A percentile compares a stretch with the other conserved stretches of the same genome.
Conservation (phyloP, 2,329 filamentous ascomycete genomes). For the Diaporthe nobilis region DNA sequence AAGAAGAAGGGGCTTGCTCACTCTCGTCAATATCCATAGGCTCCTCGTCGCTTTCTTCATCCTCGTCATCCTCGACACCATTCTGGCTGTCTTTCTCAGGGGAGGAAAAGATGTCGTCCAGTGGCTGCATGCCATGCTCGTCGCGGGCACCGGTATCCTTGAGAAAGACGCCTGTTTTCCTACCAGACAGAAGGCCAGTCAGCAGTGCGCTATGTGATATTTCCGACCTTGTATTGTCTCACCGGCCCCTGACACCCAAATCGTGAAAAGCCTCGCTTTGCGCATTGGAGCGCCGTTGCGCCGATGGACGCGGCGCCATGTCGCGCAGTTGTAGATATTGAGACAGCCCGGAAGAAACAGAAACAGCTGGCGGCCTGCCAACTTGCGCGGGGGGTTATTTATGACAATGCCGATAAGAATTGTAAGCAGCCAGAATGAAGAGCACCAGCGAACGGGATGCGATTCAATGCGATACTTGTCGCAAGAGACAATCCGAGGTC, state of each 20-base stretch:
- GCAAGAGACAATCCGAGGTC: neutral
- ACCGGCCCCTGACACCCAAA: conserved; percentile 66
- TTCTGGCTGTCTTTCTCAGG: conserved; percentile 70
- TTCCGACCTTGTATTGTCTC: conserved; percentile 34
- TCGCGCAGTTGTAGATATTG: conserved; percentile 30
- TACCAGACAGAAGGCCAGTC: conserved; percentile 54
- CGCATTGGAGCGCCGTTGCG: conserved; percentile 55
- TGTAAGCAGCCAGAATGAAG: neutral
- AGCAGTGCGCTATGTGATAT: neutral
- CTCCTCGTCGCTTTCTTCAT: conserved; percentile 57
- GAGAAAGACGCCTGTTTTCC: conserved; percentile 90
- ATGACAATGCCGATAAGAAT: conserved; percentile 15
- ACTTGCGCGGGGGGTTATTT: conserved; percentile 2
- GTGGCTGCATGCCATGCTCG: conserved; percentile 91
- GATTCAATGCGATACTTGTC: conserved; percentile 14
- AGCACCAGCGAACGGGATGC: neutral
- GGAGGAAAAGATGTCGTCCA: conserved; percentile 91
- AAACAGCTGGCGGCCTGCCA: conserved; percentile 18
- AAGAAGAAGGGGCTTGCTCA: conserved; percentile 52
- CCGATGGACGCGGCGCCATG: conserved; percentile 57
- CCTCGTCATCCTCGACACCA: conserved; percentile 52
- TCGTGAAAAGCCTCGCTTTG: conserved; percentile 64
- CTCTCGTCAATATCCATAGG: conserved; percentile 62
- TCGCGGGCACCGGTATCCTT: conserved; percentile 85
- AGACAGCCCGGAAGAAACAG: conserved; percentile 6